Evolutionary conservation across 768 basidiomycete species (phyloP).

Genomic region (Phylloporus arenicola): DNA sequence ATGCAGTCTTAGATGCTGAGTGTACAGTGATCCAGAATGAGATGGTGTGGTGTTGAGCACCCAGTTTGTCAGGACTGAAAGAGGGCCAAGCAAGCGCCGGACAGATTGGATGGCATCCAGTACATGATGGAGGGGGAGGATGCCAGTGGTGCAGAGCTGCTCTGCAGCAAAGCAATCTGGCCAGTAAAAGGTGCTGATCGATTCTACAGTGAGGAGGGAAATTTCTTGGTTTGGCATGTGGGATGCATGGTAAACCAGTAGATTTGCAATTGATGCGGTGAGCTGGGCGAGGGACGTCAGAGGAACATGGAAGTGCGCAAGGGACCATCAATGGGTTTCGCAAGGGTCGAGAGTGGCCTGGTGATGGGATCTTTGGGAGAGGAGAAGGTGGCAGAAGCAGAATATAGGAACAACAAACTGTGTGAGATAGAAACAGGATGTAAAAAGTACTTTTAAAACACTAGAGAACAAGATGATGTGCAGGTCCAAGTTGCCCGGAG

Average conservation of each 20-base stretch:
- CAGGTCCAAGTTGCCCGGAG: too few relatives aligned
- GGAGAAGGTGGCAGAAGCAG: constrained; percentile 51
- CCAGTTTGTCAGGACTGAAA: constrained; percentile 61
- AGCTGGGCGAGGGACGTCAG: constrained; percentile 66
- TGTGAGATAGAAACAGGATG: too few relatives aligned
- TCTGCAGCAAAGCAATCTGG: constrained; percentile 62
- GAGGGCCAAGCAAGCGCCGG: constrained; percentile 43
- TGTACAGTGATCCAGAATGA: constrained; percentile 33
- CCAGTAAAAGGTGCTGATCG: constrained; percentile 76
- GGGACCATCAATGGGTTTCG: constrained; percentile 33
- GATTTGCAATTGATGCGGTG: constrained; percentile 55
- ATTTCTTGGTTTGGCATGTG: constrained; percentile 51
- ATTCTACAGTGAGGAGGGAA: constrained; percentile 68
- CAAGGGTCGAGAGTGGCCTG: constrained; percentile 16
- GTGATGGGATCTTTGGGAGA: constrained; percentile 37
- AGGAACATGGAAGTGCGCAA: constrained; percentile 55
- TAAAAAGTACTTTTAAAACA: too few relatives aligned
- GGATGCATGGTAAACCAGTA: constrained; percentile 49
- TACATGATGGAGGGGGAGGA: constrained; percentile 42
- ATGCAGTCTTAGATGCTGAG: too few relatives aligned
- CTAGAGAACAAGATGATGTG: too few relatives aligned
- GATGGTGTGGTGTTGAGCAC: constrained; percentile 34
- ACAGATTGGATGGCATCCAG: constrained; percentile 44
- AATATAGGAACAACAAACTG: too few relatives aligned
- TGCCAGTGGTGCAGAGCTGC: constrained; percentile 34